These are phyloP conservation scores for Drosera capensis DNA, from an alignment of 148 eudicot species.

Conservation along the genomic window DNA sequence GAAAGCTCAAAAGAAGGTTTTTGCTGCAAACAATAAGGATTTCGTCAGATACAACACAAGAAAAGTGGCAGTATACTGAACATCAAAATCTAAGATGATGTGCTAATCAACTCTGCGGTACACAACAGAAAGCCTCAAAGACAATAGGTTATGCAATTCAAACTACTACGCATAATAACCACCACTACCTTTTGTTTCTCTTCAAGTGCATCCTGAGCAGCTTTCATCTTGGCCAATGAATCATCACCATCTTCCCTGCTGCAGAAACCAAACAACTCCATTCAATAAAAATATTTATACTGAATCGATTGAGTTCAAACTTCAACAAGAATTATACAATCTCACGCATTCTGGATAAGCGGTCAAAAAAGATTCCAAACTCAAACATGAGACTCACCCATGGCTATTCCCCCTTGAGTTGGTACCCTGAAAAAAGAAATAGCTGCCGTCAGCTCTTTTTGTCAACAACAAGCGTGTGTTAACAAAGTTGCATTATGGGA, in stretches of 20 bases:
- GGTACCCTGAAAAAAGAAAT: constrained; percentile 28
- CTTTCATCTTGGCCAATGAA: constrained; percentile 75
- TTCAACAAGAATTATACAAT: background rate
- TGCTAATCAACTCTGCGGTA: background rate
- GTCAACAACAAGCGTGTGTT: no score
- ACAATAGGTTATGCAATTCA: background rate
- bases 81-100: no score
- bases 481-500: no score
- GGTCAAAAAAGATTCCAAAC: constrained; percentile 3
- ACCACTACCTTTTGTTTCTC: constrained; percentile 51
- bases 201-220: constrained; percentile 58
- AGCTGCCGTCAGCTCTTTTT: background rate
- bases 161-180: background rate
- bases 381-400: constrained; percentile 34
- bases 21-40: constrained; percentile 29
- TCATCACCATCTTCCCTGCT: constrained; percentile 58
- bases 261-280: constrained; percentile 9
- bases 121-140: background rate
- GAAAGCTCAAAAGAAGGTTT: constrained; percentile 94
- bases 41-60: constrained; percentile 2
- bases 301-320: background rate
- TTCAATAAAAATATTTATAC: constrained; percentile 2
- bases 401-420: constrained; percentile 38
- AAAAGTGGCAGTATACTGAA: background rate
- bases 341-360: background rate